phyloP scores from a whole-genome alignment of 331 rosid species.

The Pyracantha coccinea region DNA sequence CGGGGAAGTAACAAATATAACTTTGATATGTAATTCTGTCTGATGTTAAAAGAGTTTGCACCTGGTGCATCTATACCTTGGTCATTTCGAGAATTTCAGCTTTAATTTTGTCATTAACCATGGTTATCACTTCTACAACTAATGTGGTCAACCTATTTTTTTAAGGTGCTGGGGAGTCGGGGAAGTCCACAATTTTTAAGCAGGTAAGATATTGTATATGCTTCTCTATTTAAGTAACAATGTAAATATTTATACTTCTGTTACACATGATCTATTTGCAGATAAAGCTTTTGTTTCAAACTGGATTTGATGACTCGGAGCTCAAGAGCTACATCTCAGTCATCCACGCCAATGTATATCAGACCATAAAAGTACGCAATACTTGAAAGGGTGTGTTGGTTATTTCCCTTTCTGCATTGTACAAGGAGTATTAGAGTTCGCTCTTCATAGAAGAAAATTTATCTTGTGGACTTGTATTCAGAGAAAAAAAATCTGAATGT shows the following conservation, averaged over 20 bases:
- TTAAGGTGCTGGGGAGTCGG: conserved; percentile 96
- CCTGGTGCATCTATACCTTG: background rate
- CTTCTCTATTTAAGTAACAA: conserved; percentile 7
- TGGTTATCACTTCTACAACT: background rate
- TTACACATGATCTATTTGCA: conserved; percentile 20
- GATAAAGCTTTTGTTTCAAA: conserved; percentile 92
- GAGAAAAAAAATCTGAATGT: conserved; percentile 11
- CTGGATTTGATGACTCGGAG: conserved; percentile 92
- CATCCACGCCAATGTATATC: conserved; percentile 97
- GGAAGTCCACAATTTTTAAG: conserved; percentile 95
- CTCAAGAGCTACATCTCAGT: conserved; percentile 85
- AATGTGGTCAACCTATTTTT: conserved; percentile 11
- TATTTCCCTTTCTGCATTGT: conserved; percentile 63
- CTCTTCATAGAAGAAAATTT: conserved; percentile 19
- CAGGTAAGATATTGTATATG: conserved; percentile 50
- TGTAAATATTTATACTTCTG: conserved; percentile 8
- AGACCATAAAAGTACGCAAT: conserved; percentile 99
- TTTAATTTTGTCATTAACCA: background rate
- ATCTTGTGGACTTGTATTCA: conserved; percentile 9
- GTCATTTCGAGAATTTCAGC: background rate
- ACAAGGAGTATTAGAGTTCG: conserved; percentile 32
- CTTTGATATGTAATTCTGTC: background rate
- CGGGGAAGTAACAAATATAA: background rate
- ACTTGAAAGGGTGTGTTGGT: conserved; percentile 99
- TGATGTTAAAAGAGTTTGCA: background rate